Conservation (phyloP, 1,284 basidiomycete genomes). For the Pterulicium gracile region DNA sequence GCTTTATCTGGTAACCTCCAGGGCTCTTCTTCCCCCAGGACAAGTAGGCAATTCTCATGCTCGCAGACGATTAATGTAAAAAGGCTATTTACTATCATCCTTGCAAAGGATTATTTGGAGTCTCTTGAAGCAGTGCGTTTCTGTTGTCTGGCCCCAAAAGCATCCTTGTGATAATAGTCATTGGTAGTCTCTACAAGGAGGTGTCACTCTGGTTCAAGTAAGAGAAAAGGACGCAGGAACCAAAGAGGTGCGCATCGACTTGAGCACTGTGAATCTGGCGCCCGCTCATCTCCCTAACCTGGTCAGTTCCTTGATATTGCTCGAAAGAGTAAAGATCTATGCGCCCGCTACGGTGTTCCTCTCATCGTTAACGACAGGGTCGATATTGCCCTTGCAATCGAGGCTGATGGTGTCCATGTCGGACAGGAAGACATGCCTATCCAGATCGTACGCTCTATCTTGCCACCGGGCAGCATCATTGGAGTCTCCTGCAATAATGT, state of each 20-base stretch:
- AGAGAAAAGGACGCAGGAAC: slow-evolving; percentile 80
- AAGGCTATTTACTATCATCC: background rate
- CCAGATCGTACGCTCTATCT: slow-evolving; percentile 51
- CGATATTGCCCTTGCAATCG: slow-evolving; percentile 75
- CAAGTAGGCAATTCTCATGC: background rate
- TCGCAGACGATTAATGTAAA: background rate
- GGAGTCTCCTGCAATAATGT: slow-evolving; percentile 74
- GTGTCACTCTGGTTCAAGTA: slow-evolving; percentile 85
- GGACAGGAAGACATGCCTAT: slow-evolving; percentile 89
- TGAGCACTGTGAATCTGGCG: background rate
- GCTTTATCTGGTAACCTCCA: slow-evolving; percentile 1
- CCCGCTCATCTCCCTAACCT: slow-evolving; percentile 2
- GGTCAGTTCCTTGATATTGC: slow-evolving; percentile 81
- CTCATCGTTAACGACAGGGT: slow-evolving; percentile 90
- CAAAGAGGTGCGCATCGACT: slow-evolving; percentile 42
- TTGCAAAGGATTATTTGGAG: slow-evolving; percentile 61
- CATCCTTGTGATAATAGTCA: slow-evolving; percentile 5
- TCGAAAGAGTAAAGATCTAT: slow-evolving; percentile 58
- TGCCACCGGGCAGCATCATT: slow-evolving; percentile 67
- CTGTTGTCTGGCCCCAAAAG: slow-evolving; percentile 5
- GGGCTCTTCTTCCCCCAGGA: background rate
- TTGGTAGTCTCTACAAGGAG: slow-evolving; percentile 69
- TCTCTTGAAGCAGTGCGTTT: slow-evolving; percentile 63
- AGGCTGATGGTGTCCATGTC: slow-evolving; percentile 78
- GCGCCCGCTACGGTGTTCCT: slow-evolving; percentile 73